Evolutionary conservation across 2,329 filamentous ascomycete genomes (phyloP).

Genomic region (Aspergillus brasiliensis): DNA sequence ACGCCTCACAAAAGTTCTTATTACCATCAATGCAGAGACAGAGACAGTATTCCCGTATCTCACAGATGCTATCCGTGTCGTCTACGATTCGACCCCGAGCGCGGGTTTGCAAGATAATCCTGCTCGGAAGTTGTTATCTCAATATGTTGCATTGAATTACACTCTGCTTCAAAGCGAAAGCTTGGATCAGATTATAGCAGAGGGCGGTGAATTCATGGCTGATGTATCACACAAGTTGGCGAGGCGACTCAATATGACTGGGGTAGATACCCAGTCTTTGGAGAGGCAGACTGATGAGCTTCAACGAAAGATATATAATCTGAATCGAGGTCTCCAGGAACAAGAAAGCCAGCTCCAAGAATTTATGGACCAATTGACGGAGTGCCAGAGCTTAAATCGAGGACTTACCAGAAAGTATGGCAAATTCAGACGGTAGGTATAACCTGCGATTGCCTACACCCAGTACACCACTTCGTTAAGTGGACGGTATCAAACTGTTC

Average conservation of each 20-base stretch:
- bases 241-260: rapidly evolving
- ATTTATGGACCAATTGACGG: too few relatives aligned
- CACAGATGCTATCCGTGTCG: background rate
- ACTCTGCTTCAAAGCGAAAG: rapidly evolving
- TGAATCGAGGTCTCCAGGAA: too few relatives aligned
- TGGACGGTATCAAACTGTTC: too few relatives aligned
- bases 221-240: background rate
- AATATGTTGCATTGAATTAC: background rate
- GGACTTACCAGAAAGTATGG: too few relatives aligned
- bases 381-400: too few relatives aligned
- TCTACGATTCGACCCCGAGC: background rate
- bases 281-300: rapidly evolving
- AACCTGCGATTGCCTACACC: too few relatives aligned
- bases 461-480: too few relatives aligned
- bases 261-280: background rate
- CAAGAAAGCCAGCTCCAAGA: too few relatives aligned
- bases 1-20: background rate
- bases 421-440: too few relatives aligned
- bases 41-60: background rate
- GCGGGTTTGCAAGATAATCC: background rate
- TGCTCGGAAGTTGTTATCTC: background rate
- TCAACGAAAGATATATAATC: background rate
- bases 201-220: background rate
- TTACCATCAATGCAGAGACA: rapidly evolving
- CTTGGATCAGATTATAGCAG: background rate